Percentiles rank a stretch among this genome's conserved stretches.
Conservation (phyloP, 139 green algal genomes). For the Micractinium sp. region DNA sequence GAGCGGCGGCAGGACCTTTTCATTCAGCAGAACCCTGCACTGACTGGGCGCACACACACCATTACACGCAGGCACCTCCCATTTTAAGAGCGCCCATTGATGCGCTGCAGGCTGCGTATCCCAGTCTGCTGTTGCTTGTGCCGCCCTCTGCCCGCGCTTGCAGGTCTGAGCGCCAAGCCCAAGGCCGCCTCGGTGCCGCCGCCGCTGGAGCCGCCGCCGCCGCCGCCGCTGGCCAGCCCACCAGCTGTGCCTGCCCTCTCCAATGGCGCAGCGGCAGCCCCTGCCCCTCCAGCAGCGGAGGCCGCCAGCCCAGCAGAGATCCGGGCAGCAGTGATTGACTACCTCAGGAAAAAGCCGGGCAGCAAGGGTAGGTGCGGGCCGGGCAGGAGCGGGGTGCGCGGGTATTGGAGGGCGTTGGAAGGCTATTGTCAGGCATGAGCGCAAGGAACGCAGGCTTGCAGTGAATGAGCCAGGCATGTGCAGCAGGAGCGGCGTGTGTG, state of each 20-base stretch:
- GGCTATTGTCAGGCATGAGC: background rate
- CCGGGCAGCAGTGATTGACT: background rate
- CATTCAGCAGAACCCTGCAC: too few species aligned
- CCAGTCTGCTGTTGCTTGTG: too few species aligned
- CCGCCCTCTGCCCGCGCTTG: too few species aligned
- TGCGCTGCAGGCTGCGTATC: too few species aligned
- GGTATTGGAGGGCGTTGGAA: background rate
- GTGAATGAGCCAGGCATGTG: too few species aligned
- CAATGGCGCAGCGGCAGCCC: background rate
- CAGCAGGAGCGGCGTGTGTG: background rate
- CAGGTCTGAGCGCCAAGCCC: constrained; percentile 1
- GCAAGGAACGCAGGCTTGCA: background rate
- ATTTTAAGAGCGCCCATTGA: too few species aligned
- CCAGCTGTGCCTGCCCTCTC: background rate
- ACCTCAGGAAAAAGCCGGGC: background rate
- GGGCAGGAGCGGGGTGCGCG: too few species aligned
- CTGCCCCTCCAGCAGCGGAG: background rate
- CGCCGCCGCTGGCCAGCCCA: background rate
- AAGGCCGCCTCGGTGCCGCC: background rate
- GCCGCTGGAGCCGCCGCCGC: background rate
- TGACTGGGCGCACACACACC: too few species aligned
- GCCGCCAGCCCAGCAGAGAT: background rate
- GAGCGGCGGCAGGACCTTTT: background rate
- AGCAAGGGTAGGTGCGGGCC: background rate
- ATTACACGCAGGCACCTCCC: too few species aligned